Evolutionary conservation across 345 rosid species (phyloP).

Genomic region (Eucalyptus sideroxylon): DNA sequence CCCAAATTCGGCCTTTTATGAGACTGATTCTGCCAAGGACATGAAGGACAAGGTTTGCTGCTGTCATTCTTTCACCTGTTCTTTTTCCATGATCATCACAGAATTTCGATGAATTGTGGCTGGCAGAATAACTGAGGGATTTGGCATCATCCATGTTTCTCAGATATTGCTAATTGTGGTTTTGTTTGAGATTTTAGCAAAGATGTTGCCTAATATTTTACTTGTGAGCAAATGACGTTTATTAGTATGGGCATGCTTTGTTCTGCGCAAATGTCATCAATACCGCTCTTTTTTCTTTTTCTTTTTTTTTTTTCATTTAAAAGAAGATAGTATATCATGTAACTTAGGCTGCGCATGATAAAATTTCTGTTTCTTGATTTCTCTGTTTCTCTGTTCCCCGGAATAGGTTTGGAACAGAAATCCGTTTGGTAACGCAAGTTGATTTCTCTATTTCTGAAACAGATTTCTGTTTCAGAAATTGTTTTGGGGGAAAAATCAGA

Average conservation of each 20-base stretch:
- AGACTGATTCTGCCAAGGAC: constrained; percentile 68
- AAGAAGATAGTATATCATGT: neutral
- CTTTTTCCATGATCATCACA: neutral
- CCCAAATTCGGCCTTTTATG: constrained; percentile 94
- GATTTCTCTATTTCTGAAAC: too few species aligned
- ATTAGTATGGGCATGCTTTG: neutral
- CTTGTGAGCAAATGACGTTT: neutral
- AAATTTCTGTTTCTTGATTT: too few species aligned
- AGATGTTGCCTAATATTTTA: neutral
- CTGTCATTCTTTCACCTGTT: neutral
- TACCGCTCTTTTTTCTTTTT: neutral
- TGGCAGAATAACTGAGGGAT: neutral
- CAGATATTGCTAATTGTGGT: neutral
- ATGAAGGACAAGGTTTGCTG: constrained; percentile 64
- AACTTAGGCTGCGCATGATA: too few species aligned
- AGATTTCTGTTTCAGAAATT: too few species aligned
- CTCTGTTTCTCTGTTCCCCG: too few species aligned
- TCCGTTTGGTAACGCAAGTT: too few species aligned
- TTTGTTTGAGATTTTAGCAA: neutral
- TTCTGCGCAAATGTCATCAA: neutral
- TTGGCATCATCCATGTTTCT: neutral
- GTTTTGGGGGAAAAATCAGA: too few species aligned
- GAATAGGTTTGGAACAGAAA: too few species aligned
- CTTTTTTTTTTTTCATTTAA: too few species aligned
- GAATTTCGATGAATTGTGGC: neutral